Conservation (phyloP, 495 filamentous ascomycete species). For the Xylaria nigripes region DNA sequence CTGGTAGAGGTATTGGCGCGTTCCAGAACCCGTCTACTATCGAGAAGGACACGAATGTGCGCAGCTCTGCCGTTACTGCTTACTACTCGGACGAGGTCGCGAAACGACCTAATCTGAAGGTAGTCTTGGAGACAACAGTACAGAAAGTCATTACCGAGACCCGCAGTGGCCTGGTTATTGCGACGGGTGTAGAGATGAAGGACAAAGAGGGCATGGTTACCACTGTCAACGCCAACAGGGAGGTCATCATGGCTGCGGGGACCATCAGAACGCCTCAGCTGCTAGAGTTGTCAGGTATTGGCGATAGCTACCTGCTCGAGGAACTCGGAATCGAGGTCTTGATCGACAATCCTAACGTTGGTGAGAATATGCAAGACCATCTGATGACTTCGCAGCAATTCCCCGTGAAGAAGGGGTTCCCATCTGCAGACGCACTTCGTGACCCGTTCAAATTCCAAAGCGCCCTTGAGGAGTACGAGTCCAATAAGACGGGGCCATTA, state of each 20-base stretch:
- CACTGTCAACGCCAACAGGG: constrained; percentile 26
- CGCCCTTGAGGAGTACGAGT: constrained; percentile 30
- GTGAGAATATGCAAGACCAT: constrained; percentile 56
- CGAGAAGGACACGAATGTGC: constrained; percentile 31
- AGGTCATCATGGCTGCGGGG: constrained; percentile 55
- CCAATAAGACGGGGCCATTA: constrained; percentile 29
- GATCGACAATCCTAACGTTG: constrained; percentile 66
- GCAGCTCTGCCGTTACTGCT: constrained; percentile 31
- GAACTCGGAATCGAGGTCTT: constrained; percentile 59
- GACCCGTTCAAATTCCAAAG: constrained; percentile 31
- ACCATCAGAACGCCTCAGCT: constrained; percentile 51
- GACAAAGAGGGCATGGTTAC: constrained; percentile 25
- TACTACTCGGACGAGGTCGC: constrained; percentile 32
- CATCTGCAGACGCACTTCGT: constrained; percentile 37
- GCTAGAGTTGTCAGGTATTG: constrained; percentile 68
- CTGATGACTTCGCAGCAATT: constrained; percentile 33
- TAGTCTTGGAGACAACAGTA: constrained; percentile 40
- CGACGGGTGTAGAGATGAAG: constrained; percentile 29
- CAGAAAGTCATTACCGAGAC: constrained; percentile 34
- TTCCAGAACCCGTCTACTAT: constrained; percentile 39
- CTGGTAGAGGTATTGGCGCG: constrained; percentile 34
- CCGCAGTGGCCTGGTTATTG: constrained; percentile 18
- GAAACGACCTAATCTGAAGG: constrained; percentile 35
- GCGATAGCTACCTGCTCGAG: constrained; percentile 55
- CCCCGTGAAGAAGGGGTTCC: constrained; percentile 32